Conservation (phyloP, 352 stramenopile species). For the Globisporangium emineosum region DNA sequence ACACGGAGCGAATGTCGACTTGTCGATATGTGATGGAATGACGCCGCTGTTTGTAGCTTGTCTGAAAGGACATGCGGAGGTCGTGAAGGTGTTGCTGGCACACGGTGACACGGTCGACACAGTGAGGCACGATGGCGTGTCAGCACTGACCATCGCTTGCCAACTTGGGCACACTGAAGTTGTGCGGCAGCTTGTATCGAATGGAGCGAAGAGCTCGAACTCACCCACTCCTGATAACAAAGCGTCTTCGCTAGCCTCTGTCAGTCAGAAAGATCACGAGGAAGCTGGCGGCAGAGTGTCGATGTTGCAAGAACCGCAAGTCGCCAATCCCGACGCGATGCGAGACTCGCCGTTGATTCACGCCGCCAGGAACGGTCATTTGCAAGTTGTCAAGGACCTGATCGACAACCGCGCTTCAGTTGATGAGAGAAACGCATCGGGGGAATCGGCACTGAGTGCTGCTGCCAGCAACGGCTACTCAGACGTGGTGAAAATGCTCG, state of each 20-base stretch:
- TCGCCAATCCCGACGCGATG: too few species aligned
- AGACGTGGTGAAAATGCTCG: neutral
- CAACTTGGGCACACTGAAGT: neutral
- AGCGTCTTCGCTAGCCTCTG: too few species aligned
- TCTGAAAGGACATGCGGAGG: neutral
- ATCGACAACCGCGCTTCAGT: neutral
- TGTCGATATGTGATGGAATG: too few species aligned
- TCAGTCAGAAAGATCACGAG: too few species aligned
- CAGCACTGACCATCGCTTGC: constrained; percentile 3
- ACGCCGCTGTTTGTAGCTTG: neutral
- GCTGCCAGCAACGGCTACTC: neutral
- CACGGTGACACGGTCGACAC: neutral
- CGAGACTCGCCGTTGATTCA: too few species aligned
- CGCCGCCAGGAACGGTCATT: too few species aligned
- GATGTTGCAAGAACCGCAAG: too few species aligned
- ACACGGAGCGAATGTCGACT: neutral
- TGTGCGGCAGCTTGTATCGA: neutral
- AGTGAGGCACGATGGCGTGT: neutral
- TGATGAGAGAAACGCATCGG: too few species aligned
- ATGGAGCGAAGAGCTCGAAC: neutral
- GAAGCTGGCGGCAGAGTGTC: too few species aligned
- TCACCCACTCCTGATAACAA: too few species aligned
- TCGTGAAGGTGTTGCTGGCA: neutral
- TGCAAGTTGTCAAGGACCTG: too few species aligned
- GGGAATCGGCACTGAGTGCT: neutral